These are phyloP conservation scores for Calonectria fujianensis DNA, from an alignment of 2,329 filamentous ascomycete genomes.

Conservation along the genomic window DNA sequence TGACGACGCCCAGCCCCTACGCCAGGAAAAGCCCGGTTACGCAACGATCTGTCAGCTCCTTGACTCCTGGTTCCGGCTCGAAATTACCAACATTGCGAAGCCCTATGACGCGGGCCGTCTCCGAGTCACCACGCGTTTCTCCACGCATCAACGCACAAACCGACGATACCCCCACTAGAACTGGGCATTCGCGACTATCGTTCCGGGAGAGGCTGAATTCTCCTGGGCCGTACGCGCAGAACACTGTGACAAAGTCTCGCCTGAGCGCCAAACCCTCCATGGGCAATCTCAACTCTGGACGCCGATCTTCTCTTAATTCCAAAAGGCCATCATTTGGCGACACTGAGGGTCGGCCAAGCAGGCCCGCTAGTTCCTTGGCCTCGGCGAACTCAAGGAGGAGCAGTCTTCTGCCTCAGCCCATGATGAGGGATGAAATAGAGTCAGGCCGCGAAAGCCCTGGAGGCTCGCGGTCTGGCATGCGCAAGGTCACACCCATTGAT, in stretches of 20 bases:
- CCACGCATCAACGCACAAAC: slow-evolving; percentile 41
- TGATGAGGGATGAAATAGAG: slow-evolving; percentile 56
- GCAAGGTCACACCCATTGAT: slow-evolving; percentile 55
- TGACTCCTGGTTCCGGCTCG: slow-evolving; percentile 66
- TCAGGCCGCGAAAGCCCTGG: slow-evolving; percentile 70
- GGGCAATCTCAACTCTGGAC: slow-evolving; percentile 63
- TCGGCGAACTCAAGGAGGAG: slow-evolving; percentile 65
- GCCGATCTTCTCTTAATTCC: slow-evolving; percentile 74
- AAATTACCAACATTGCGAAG: slow-evolving; percentile 71
- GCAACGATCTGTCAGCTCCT: slow-evolving; percentile 64
- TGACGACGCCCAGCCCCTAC: slow-evolving; percentile 77
- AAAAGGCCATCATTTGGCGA: slow-evolving; percentile 59
- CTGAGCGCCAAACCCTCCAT: slow-evolving; percentile 66
- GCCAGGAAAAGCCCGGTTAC: slow-evolving; percentile 66
- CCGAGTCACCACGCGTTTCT: slow-evolving; percentile 66
- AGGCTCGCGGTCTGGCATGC: slow-evolving; percentile 63
- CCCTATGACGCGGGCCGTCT: slow-evolving; percentile 66
- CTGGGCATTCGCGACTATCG: slow-evolving; percentile 66
- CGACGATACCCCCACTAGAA: slow-evolving; percentile 67
- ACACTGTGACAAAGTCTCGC: slow-evolving; percentile 66
- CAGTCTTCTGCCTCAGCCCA: slow-evolving; percentile 73
- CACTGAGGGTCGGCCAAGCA: slow-evolving; percentile 58
- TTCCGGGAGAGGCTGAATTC: slow-evolving; percentile 73
- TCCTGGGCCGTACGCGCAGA: slow-evolving; percentile 69
- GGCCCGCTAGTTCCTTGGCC: slow-evolving; percentile 76